Evolutionary conservation across 148 eudicot genomes (phyloP).

Genomic region (Polygonum maritimum): DNA sequence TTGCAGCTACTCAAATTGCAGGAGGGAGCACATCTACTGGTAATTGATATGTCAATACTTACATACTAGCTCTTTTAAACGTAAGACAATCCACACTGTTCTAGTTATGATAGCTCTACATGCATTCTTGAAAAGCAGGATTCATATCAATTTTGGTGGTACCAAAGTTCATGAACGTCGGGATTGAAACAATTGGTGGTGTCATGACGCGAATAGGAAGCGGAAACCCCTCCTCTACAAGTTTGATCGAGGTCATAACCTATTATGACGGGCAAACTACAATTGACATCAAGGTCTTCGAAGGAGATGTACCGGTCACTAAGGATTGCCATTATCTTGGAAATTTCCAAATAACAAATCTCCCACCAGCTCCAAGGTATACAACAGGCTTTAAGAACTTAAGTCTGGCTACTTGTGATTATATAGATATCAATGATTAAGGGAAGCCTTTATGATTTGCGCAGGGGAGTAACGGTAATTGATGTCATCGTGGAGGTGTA

Average conservation of each 20-base stretch:
- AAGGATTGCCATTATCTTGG: background rate
- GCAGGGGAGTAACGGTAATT: too few relatives aligned
- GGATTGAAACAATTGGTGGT: background rate
- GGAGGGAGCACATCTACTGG: too few relatives aligned
- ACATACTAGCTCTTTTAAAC: too few relatives aligned
- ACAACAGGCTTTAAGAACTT: too few relatives aligned
- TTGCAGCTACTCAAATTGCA: background rate
- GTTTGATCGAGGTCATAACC: background rate
- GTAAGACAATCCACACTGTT: too few relatives aligned
- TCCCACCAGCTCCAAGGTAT: background rate
- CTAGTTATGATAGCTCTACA: too few relatives aligned
- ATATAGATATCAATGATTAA: too few relatives aligned
- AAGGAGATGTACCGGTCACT: background rate
- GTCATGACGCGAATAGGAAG: background rate
- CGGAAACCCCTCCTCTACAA: background rate
- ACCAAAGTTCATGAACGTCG: background rate
- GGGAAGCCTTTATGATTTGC: too few relatives aligned
- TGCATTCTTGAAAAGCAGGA: background rate
- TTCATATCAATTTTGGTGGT: background rate
- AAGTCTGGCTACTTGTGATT: too few relatives aligned
- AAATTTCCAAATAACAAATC: background rate
- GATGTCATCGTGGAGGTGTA: too few relatives aligned
- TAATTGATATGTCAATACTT: too few relatives aligned
- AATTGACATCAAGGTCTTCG: background rate
- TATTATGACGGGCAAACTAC: background rate